A percentile compares a stretch with the other conserved stretches of the same genome.
These are phyloP conservation scores for Macrophomina tecta DNA, from an alignment of 2,329 filamentous ascomycete genomes.

Conservation along the genomic window DNA sequence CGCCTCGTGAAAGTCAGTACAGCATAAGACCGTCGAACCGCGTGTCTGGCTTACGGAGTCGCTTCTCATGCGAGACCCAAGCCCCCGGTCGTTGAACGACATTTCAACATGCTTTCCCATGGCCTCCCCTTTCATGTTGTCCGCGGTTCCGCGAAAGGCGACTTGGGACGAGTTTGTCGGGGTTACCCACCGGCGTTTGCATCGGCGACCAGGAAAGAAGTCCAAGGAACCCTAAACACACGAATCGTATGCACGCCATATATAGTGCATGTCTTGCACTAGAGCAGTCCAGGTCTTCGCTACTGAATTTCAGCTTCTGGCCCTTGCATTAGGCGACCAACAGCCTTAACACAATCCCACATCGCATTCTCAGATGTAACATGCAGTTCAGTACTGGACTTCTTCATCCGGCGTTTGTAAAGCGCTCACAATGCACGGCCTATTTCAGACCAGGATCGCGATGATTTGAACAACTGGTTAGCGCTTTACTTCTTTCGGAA, in stretches of 20 bases:
- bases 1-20: not conserved
- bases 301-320: not conserved
- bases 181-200: not conserved
- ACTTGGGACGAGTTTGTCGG: not conserved
- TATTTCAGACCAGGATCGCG: not conserved
- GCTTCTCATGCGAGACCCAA: not conserved
- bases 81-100: not conserved
- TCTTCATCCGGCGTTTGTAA: not conserved
- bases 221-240: not conserved
- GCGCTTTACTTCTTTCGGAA: conserved; percentile 4
- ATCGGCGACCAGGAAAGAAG: not conserved
- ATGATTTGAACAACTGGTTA: not conserved
- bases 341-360: not conserved
- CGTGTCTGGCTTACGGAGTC: not conserved
- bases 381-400: not conserved
- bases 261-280: not conserved
- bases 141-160: not conserved
- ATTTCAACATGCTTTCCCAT: not conserved
- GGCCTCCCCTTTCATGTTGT: not conserved
- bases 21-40: not conserved
- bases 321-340: not conserved
- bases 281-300: not conserved
- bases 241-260: not conserved
- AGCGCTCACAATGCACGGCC: not conserved
- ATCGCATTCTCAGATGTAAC: not conserved